Base-by-base conservation (phyloP, 2,329 filamentous ascomycete species). In the Fusarium foetens region DNA sequence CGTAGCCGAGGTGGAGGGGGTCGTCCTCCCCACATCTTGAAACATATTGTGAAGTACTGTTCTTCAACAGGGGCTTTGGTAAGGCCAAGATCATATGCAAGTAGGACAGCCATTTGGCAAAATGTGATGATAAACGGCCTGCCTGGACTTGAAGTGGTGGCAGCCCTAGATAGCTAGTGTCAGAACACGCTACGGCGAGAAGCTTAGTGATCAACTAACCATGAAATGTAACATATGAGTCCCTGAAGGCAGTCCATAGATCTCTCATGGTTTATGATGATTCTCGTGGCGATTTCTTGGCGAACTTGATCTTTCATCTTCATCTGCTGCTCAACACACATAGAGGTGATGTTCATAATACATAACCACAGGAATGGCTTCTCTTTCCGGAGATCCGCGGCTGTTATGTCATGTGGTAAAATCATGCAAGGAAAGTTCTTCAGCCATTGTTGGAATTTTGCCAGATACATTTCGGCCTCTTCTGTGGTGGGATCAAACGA, bases 211-310 rank as follows among this genome's bases (percentile, higher is more conserved):
- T 38, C 17, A 27, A 71, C 81, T 71, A 75, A 85, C 86, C 87
- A 89, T 36, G 80, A 79, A 27, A 84, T 79, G 58, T 79, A 84
- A 57, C 71, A 80, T 21, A 90, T 73, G 7, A 89, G 64, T 1
- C 87, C 87, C 16, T 86, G 80, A 4, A 90, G 78, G 16, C 89
- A 69, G 68, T 90, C 88, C 42, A 89, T 79, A 52, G 77, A 84
- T 55, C 84, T 83, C 61, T 88, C 86, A n/a, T 82, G 79, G 14
- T 86, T 81, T 17, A 87, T 64, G 11, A 89, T 72, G 31, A 88
- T 78, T 61, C 82, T 83, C n/a, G 83, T 80, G 0, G 85, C 82
- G 19, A 88, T 58, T 31, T 85, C 80, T 48, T 83, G 80, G 45
- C 84, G 84, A 10, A 86, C 78, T 23, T 79, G 81, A 5, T 82